Conservation (phyloP, 768 basidiomycete genomes). For the Xerocomellus intermedius region DNA sequence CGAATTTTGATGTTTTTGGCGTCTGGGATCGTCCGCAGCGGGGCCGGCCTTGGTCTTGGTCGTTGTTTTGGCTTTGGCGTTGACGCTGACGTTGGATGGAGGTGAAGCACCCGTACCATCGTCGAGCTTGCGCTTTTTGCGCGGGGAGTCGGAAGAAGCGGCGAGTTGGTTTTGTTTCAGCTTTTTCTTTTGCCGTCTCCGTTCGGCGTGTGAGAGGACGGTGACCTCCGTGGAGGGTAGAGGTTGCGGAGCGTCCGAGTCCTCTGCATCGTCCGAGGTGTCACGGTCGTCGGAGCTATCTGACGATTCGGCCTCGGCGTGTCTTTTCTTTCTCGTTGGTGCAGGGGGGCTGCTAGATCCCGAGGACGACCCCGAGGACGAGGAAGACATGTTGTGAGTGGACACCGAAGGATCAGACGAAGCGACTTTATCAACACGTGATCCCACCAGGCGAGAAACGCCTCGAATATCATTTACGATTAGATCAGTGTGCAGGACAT, state of each 20-base stretch:
- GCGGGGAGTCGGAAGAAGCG: slow-evolving; percentile 10
- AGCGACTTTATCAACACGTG: slow-evolving; percentile 5
- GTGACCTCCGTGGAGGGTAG: slow-evolving; percentile 22
- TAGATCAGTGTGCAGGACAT: slow-evolving; percentile 16
- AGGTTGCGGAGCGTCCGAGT: slow-evolving; percentile 3
- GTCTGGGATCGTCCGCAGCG: slow-evolving; percentile 10
- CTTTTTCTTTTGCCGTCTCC: slow-evolving; percentile 58
- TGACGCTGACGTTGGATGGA: neutral
- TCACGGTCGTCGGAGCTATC: slow-evolving; percentile 28
- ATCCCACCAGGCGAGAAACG: neutral
- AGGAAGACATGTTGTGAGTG: slow-evolving; percentile 13
- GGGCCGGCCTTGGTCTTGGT: neutral
- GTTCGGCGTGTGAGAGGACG: slow-evolving; percentile 75
- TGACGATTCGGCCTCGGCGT: slow-evolving; percentile 16
- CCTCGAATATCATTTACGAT: neutral
- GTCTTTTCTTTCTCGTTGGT: slow-evolving; percentile 24
- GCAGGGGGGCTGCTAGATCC: slow-evolving; percentile 32
- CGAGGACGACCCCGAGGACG: slow-evolving; percentile 31
- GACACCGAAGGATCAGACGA: no score
- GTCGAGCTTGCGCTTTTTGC: slow-evolving; percentile 50
- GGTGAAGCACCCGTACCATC: slow-evolving; percentile 3
- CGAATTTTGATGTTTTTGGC: slow-evolving; percentile 71
- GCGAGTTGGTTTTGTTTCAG: slow-evolving; percentile 24
- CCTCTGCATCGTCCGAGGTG: slow-evolving; percentile 17
- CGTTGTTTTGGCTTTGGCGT: neutral